Base-by-base conservation (phyloP, 163 green algal species). In the Smithsoniella earleae region DNA sequence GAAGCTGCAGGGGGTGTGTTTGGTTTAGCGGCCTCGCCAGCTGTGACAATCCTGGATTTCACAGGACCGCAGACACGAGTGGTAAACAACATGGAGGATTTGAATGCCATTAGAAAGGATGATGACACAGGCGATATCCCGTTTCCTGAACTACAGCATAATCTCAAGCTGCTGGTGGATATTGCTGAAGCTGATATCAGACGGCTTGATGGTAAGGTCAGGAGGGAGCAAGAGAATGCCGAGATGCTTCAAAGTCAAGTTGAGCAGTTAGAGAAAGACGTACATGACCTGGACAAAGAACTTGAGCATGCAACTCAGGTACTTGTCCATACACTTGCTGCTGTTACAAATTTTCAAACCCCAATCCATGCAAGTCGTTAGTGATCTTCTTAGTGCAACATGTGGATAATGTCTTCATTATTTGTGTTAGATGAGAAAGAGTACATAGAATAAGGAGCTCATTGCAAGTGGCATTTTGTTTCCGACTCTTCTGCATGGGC, bases 141-240 rank as follows among this genome's bases (percentile, higher is more conserved):
- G 34, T 94, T 98, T 87, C 91, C 93, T 0, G 94, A 98, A 85
- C 85, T 99, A 72, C 87, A 95, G 82, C 94, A 98, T 85, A 99
- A 99, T 86, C 84, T 99, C 86, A 81, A 87, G 18, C 85, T 98
- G 77, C 82, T 98, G 58, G 92, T 98, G 25, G 90, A 96, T 73
- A 76, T 97, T 45, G 88, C 91, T 1, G 94, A 97, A 75, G 82
- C 77, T 6, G 86, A 94, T 73, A 88, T 98, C 64, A 81, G 88
- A 73, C 80, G 76, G 66, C 73, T 94, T 46, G 91, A 97, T 66
- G 86, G 79, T 5, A 82, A 84, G 62, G 81, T 96, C 54, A 74
- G 89, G 34, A 83, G 89, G 36, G 86, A 96, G 81, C 74, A 84
- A 69, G 93, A 97, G 85, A 92, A 84, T 0, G 84, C 81, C 4